A percentile compares a stretch with the other conserved stretches of the same genome.
These are phyloP conservation scores for Aphelidium insulamus DNA, from an alignment of 371 early-diverging fungal species.

Conservation along the genomic window DNA sequence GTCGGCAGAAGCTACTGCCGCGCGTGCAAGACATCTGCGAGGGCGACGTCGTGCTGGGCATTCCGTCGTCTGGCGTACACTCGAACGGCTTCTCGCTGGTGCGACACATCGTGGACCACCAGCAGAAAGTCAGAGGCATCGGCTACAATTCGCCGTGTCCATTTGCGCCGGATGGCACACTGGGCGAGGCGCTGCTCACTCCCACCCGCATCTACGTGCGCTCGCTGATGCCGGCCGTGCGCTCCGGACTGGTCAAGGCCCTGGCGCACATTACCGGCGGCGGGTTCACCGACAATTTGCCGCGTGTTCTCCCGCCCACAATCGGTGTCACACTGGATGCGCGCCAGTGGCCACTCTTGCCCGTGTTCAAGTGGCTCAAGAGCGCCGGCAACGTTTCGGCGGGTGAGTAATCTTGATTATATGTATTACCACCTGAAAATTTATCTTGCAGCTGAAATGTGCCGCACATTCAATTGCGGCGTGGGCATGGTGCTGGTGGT, in stretches of 20 bases:
- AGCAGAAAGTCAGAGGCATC: constrained; percentile 21
- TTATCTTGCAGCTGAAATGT: constrained; percentile 44
- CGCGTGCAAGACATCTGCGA: constrained; percentile 42
- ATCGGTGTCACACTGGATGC: constrained; percentile 53
- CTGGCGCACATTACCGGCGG: constrained; percentile 97
- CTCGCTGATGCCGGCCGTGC: constrained; percentile 58
- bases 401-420: constrained; percentile 8
- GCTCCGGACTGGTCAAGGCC: constrained; percentile 56
- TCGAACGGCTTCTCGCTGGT: constrained; percentile 93
- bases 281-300: constrained; percentile 90
- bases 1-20: constrained; percentile 64
- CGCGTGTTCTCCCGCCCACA: constrained; percentile 70
- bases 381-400: constrained; percentile 55
- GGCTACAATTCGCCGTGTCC: constrained; percentile 59
- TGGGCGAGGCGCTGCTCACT: constrained; percentile 66
- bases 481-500: constrained; percentile 89
- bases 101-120: constrained; percentile 58
- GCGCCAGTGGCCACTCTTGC: constrained; percentile 46
- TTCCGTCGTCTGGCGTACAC: constrained; percentile 83
- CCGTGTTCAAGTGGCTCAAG: constrained; percentile 89
- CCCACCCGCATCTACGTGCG: constrained; percentile 90
- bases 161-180: constrained; percentile 26
- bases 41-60: constrained; percentile 71
- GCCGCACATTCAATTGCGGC: constrained; percentile 94
- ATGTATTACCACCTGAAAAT: neutral